These are phyloP conservation scores for Capsicum rhomboideum DNA, from an alignment of 257 asterid genomes.

Conservation along the genomic window DNA sequence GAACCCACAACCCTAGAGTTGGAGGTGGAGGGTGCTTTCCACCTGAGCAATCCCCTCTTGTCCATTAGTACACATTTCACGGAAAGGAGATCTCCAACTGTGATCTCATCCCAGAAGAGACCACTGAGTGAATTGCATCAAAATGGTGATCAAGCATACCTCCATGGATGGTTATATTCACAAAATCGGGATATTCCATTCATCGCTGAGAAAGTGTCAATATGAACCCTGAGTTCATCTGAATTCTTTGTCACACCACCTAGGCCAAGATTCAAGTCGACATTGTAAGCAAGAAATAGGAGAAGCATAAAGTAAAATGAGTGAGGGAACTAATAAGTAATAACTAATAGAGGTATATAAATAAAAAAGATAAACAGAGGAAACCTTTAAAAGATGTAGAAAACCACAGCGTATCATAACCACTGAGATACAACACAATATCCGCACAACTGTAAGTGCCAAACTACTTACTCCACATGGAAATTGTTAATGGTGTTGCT, in stretches of 20 bases:
- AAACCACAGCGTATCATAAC: not conserved
- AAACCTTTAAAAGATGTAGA: not conserved
- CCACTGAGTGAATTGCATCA: not conserved
- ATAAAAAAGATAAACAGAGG: not conserved
- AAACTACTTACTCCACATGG: not conserved
- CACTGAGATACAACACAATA: not conserved
- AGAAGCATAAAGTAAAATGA: not conserved
- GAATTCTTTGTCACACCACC: conserved; percentile 41
- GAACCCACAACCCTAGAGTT: too few relatives aligned
- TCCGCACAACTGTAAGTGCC: not conserved
- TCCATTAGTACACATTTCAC: not conserved
- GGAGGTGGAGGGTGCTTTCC: too few relatives aligned
- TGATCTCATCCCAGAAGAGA: not conserved
- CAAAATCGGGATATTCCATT: conserved; percentile 93
- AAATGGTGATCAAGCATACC: conserved; percentile 30
- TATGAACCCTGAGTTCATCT: conserved; percentile 64
- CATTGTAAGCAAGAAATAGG: not conserved
- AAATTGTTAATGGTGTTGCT: not conserved
- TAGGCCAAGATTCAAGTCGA: conserved; percentile 18
- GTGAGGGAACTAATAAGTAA: not conserved
- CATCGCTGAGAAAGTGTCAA: conserved; percentile 88
- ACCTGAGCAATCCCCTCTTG: too few relatives aligned
- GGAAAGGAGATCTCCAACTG: not conserved
- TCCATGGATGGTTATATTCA: conserved; percentile 67
- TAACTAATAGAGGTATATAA: not conserved